Conservation (phyloP, 1,284 basidiomycete genomes). For the Moesziomyces globuligerus region DNA sequence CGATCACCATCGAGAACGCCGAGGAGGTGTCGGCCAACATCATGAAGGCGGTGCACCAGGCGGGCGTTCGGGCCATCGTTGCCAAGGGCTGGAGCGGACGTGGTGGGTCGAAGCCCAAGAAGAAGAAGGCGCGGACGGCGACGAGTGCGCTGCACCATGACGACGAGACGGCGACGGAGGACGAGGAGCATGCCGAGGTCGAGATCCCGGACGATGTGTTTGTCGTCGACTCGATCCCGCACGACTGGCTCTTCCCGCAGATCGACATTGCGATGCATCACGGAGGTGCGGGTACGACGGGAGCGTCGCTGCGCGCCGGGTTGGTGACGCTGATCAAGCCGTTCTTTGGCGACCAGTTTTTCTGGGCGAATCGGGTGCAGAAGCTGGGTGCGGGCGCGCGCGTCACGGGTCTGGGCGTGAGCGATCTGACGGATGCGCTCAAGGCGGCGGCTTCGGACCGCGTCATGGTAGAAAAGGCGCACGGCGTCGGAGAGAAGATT, state of each 20-base stretch:
- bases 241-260: conserved; percentile 44
- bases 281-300: conserved; percentile 78
- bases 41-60: conserved; percentile 51
- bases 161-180: conserved; percentile 22
- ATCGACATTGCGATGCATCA: conserved; percentile 69
- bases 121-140: conserved; percentile 22
- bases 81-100: conserved; percentile 64
- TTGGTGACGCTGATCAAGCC: conserved; percentile 61
- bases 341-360: conserved; percentile 65
- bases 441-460: conserved; percentile 47
- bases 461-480: conserved; percentile 59
- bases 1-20: conserved; percentile 68
- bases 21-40: conserved; percentile 65
- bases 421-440: conserved; percentile 39
- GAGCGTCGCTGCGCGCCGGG: conserved; percentile 59
- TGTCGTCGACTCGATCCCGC: conserved; percentile 61
- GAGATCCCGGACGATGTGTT: conserved; percentile 64
- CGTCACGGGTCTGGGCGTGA: conserved; percentile 38
- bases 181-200: conserved; percentile 53
- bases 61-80: conserved; percentile 62
- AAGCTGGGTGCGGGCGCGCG: conserved; percentile 55
- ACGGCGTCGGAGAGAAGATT: conserved; percentile 55
- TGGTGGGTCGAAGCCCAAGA: conserved; percentile 34
- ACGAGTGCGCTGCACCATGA: conserved; percentile 3
- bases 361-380: conserved; percentile 60